Evolutionary conservation across 164 flowering plant genomes (phyloP), one percentile per base, ranked within the genome.

Genomic region (Paratinospora sagittata): DNA sequence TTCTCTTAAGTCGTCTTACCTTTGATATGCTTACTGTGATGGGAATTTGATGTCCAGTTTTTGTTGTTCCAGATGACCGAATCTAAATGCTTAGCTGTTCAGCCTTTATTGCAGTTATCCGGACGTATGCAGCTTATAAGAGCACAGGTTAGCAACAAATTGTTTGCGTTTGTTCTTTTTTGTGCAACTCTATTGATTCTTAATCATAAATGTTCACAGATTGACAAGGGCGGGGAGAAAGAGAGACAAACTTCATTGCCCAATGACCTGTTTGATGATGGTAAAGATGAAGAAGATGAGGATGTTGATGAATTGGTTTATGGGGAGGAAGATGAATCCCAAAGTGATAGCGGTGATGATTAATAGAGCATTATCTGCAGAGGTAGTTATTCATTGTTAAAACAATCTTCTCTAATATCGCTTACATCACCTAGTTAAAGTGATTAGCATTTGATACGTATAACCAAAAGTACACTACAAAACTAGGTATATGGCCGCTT

Each of bases 41-140:
- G 16, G 58, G 58, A n/a, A 52, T 52, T 39, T 52, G 58, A 52
- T 19, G 19, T 52, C 58, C 58, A 52, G 58, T 7, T 67, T 27
- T 62, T 69, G 5, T 73, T 69, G 33, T 79, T 82, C 41, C 87
- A 93, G 98, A 82, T 85, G 77, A 71, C 87, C 62, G 81, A 81
- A 65, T 82, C 87, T 33, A 87, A 84, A 83, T 84, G 82, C 67
- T 58, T 74, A 19, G 82, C 88, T 30, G 57, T 86, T 69, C 86
- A 87, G 68, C 83, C 91, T 60, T 78, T 93, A 66, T 57, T 89
- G 45, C 92, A 88, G 75, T 77, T 91, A 67, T 85, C 88, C 24
- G 98, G 98, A 45, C 89, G 97, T 57, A 73, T 93, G 81, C 91
- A 91, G 75, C 92, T 93, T 69, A 83, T 86, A 39, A 81, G 74